A percentile compares a stretch with the other conserved stretches of the same genome.
These are phyloP conservation scores for Cardiospermum halicacabum DNA, from an alignment of 345 rosid genomes.

Conservation along the genomic window DNA sequence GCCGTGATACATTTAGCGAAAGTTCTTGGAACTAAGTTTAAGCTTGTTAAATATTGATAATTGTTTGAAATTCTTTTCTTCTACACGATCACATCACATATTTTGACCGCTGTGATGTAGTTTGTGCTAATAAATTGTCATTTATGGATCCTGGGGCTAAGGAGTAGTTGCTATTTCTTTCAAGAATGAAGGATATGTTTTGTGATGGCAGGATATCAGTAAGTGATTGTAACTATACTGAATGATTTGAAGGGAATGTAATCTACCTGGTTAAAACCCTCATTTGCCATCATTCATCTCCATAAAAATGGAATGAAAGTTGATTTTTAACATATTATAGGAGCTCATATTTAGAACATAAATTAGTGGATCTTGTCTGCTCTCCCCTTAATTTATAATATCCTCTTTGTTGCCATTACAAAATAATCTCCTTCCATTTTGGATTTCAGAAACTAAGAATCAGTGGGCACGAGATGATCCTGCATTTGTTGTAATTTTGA, in stretches of 20 bases:
- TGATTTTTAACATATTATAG: background rate
- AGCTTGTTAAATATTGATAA: background rate
- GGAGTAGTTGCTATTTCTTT: background rate
- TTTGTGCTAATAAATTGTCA: background rate
- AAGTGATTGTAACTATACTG: background rate
- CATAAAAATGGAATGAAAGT: background rate
- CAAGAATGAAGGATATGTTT: background rate
- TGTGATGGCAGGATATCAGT: background rate
- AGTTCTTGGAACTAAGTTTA: background rate
- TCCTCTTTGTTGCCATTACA: background rate
- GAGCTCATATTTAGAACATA: background rate
- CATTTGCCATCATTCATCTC: background rate
- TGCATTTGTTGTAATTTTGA: constrained; percentile 95
- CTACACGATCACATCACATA: background rate
- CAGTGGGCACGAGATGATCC: constrained; percentile 99
- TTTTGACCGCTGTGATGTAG: background rate
- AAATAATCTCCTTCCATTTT: constrained; percentile 11
- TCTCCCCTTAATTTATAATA: background rate
- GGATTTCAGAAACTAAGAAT: constrained; percentile 88
- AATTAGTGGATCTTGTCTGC: background rate
- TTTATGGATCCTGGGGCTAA: background rate
- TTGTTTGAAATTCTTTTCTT: background rate
- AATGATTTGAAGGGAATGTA: background rate
- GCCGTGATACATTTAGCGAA: background rate
- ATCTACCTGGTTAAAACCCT: background rate